Percentiles rank a stretch among this genome's conserved stretches.
These are phyloP conservation scores for Wickerhamomyces subpelliculosus DNA, from an alignment of 805 yeast species.

Conservation along the genomic window DNA sequence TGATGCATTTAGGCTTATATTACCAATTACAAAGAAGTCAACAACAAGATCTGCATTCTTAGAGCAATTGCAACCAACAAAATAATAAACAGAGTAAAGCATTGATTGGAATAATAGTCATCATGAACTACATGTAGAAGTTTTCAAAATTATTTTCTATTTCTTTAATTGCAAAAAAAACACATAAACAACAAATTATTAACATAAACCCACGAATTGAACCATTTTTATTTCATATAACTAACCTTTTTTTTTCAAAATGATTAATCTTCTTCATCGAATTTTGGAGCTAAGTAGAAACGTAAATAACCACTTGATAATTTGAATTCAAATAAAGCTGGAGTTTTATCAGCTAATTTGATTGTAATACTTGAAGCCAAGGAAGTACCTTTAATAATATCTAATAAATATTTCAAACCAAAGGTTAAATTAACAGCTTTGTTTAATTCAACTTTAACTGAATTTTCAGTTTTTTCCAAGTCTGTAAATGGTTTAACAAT, in stretches of 20 bases:
- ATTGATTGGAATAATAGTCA: no score
- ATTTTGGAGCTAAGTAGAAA: slow-evolving; percentile 96
- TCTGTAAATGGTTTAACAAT: slow-evolving; percentile 79
- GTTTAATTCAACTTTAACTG: slow-evolving; percentile 69
- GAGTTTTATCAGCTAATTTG: slow-evolving; percentile 84
- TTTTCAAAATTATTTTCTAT: not conserved
- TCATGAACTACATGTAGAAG: no score
- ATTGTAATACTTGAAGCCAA: slow-evolving; percentile 73
- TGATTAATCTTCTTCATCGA: slow-evolving; percentile 75
- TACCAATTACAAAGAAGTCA: slow-evolving; percentile 67
- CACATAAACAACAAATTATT: not conserved
- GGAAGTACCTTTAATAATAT: slow-evolving; percentile 86
- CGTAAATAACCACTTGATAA: slow-evolving; percentile 88
- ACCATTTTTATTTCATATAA: not conserved
- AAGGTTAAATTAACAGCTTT: slow-evolving; percentile 86
- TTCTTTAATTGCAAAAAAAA: slow-evolving; percentile 1
- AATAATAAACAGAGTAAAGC: not conserved
- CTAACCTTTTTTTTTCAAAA: not conserved
- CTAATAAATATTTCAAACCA: slow-evolving; percentile 85
- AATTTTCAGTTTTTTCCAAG: slow-evolving; percentile 71
- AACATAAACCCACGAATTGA: not conserved
- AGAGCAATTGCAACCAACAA: slow-evolving; percentile 8
- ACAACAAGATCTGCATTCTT: slow-evolving; percentile 50
- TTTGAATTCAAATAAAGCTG: slow-evolving; percentile 90
- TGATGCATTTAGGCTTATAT: slow-evolving; percentile 82